Base-by-base conservation (phyloP, 345 rosid species). In the Brassica rapa region DNA sequence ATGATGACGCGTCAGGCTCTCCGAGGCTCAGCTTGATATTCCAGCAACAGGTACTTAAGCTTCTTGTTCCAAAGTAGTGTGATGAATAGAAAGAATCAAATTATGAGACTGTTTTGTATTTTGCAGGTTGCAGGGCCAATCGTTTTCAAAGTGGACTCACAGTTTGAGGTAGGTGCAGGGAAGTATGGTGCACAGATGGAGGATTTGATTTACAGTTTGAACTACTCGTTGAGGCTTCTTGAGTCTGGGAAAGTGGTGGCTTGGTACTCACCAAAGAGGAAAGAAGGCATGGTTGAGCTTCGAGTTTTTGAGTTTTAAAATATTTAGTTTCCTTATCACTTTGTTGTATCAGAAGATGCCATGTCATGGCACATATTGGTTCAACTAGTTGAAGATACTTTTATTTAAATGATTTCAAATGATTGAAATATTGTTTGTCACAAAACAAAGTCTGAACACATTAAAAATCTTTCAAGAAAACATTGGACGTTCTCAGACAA, bases 231-330 rank as follows among this genome's bases (percentile, higher is more conserved):
- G 80, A 84, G 88, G 90, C 88, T 86, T 46, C 81, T 94, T 4
- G 84, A 77, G 6, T 90, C 96, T 1, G 97, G 96, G 29, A 92
- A 89, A 71, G 83, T 90, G 24, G 97, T 89, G 51, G 92, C 98
- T 63, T 92, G 98, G 97, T 92, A 90, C 77, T 94, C 97, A 51
- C 92, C 94, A 5, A 94, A 86, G 73, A 83, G 96, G 72, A 89
- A 87, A 75, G 98, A 94, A 80, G 92, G 96, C 59, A 94, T 92
- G 97, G 19, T 94, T 19, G 97, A 94, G 83, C 77, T 94, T 60
- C 88, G 91, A 68, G 30, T 94, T 63, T 89, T 76, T 14, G 98
- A 92, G 85, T 90, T 92, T 74, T 91, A 78, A 16, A 55, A 16
- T 51, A 19, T 51, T 37, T 19, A 16, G 66, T 19, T 33, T 62